Conservation (phyloP, 768 basidiomycete genomes). For the Psilocybe azurescens region DNA sequence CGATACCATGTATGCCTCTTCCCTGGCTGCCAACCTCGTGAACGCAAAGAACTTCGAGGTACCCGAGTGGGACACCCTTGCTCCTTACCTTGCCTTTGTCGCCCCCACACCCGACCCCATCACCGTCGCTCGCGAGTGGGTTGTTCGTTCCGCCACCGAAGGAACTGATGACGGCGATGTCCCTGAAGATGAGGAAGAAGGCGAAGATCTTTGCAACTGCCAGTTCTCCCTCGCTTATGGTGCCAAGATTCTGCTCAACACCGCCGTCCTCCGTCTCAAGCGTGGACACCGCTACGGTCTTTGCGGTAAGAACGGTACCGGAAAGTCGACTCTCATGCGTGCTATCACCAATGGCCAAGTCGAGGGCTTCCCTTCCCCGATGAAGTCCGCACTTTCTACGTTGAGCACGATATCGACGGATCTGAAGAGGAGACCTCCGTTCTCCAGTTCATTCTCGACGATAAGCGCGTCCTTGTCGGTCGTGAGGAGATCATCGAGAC, state of each 20-base stretch:
- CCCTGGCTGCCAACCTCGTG: slow-evolving; percentile 85
- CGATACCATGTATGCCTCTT: slow-evolving; percentile 70
- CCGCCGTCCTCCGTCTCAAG: slow-evolving; percentile 95
- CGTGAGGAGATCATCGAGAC: slow-evolving; percentile 79
- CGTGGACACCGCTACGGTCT: slow-evolving; percentile 99
- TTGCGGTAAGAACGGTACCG: slow-evolving; percentile 98
- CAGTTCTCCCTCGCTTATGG: slow-evolving; percentile 99
- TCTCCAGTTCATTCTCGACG: slow-evolving; percentile 83
- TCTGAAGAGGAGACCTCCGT: slow-evolving; percentile 92
- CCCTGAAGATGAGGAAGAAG: slow-evolving; percentile 92
- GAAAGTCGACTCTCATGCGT: slow-evolving; percentile 94
- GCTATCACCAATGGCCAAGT: slow-evolving; percentile 96
- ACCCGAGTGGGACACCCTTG: slow-evolving; percentile 83
- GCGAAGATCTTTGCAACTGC: slow-evolving; percentile 98
- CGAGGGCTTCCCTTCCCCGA: slow-evolving; percentile 97
- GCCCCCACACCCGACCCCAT: slow-evolving; percentile 67
- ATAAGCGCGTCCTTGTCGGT: slow-evolving; percentile 78
- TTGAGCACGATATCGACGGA: slow-evolving; percentile 98
- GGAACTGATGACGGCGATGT: slow-evolving; percentile 70
- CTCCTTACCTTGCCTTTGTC: slow-evolving; percentile 76
- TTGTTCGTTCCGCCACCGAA: slow-evolving; percentile 86
- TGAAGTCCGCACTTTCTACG: slow-evolving; percentile 98
- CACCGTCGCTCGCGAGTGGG: slow-evolving; percentile 81
- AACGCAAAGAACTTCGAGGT: slow-evolving; percentile 93
- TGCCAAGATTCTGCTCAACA: slow-evolving; percentile 98